These are phyloP conservation scores for Xerocomus subilludens DNA, from an alignment of 1,284 basidiomycete species.

Conservation along the genomic window DNA sequence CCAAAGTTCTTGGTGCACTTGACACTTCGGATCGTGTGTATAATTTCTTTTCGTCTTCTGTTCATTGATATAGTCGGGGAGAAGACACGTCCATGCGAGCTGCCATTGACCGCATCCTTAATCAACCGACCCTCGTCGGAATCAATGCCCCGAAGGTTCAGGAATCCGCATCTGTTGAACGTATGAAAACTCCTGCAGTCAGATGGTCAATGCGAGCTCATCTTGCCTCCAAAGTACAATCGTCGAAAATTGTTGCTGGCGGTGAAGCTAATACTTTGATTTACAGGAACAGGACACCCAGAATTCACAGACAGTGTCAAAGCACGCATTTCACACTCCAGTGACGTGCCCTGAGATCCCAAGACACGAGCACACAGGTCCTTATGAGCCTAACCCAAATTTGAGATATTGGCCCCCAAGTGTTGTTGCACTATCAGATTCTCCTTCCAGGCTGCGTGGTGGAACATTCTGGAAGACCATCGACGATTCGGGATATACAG, in stretches of 20 bases:
- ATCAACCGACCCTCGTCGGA: slow-evolving; percentile 40
- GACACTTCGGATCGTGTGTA: slow-evolving; percentile 48
- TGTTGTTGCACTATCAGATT: slow-evolving; percentile 5
- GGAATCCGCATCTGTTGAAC: slow-evolving; percentile 4
- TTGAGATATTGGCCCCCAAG: neutral
- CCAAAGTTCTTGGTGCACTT: slow-evolving; percentile 44
- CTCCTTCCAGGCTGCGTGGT: slow-evolving; percentile 3
- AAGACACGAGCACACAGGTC: neutral
- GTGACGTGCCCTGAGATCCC: neutral
- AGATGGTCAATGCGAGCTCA: neutral
- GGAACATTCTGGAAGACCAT: neutral
- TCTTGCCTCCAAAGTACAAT: slow-evolving; percentile 33
- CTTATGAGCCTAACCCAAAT: neutral
- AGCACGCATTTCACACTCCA: neutral
- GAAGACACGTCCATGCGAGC: slow-evolving; percentile 45
- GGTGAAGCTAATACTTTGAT: slow-evolving; percentile 24
- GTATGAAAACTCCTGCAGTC: slow-evolving; percentile 5
- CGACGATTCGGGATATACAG: slow-evolving; percentile 18
- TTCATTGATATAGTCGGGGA: slow-evolving; percentile 21
- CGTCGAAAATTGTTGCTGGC: neutral
- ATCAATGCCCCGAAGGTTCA: slow-evolving; percentile 15
- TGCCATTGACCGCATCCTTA: slow-evolving; percentile 49
- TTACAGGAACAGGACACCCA: slow-evolving; percentile 21
- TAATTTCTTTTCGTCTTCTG: slow-evolving; percentile 6
- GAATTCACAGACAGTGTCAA: neutral